These are phyloP conservation scores for Pyrrhoderma lamaoense DNA, from an alignment of 1,284 basidiomycete species.

Conservation along the genomic window DNA sequence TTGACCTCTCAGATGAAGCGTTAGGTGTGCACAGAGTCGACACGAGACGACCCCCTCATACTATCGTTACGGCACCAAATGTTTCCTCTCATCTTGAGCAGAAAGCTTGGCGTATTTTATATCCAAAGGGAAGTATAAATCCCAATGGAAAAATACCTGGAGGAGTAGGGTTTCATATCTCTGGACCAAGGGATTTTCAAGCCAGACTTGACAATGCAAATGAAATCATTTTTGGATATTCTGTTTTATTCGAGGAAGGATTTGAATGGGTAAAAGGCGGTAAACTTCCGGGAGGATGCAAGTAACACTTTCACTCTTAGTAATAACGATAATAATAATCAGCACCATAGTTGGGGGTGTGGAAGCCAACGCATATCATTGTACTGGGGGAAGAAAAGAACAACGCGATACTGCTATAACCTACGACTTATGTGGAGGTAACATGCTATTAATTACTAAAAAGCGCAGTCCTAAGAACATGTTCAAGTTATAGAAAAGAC, in stretches of 20 bases:
- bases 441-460: not conserved
- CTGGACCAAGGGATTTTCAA: constrained; percentile 20
- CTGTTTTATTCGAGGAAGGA: constrained; percentile 25
- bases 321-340: not conserved
- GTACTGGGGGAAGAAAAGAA: constrained; percentile 25
- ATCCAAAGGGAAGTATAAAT: constrained; percentile 54
- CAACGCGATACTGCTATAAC: constrained; percentile 26
- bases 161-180: constrained; percentile 26
- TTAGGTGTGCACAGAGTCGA: constrained; percentile 44
- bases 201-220: constrained; percentile 16
- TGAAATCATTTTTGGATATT: constrained; percentile 25
- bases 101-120: constrained; percentile 52
- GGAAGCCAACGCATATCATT: constrained; percentile 23
- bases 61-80: constrained; percentile 31
- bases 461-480: not conserved
- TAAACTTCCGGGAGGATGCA: constrained; percentile 27
- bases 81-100: constrained; percentile 23
- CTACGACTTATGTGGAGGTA: constrained; percentile 28
- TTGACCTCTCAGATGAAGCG: constrained; percentile 26
- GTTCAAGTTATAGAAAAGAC: constrained; percentile 11
- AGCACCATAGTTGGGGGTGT: constrained; percentile 19
- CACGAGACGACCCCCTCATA: constrained; percentile 32
- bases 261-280: constrained; percentile 27
- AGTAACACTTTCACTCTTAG: constrained; percentile 10
- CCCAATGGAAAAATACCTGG: constrained; percentile 37